A percentile compares a stretch with the other conserved stretches of the same genome.
These are phyloP conservation scores for Aspergillus diversus DNA, from an alignment of 495 filamentous ascomycete species.

Conservation along the genomic window DNA sequence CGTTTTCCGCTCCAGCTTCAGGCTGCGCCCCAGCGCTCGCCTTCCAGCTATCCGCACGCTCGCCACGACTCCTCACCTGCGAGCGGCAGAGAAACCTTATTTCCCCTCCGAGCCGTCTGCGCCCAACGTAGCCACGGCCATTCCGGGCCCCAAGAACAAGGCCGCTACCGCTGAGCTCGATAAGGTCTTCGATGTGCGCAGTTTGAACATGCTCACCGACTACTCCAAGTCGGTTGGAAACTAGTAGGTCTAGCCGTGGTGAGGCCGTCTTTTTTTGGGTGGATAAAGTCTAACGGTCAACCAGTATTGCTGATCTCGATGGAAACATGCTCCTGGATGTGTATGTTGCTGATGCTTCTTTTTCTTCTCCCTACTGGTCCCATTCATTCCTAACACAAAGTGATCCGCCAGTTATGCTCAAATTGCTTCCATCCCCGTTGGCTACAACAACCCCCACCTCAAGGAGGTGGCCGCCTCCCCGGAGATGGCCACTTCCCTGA, in stretches of 20 bases:
- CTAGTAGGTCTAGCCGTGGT: slow-evolving; percentile 48
- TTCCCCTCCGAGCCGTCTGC: slow-evolving; percentile 75
- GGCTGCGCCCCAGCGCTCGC: slow-evolving; percentile 44
- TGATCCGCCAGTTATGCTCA: slow-evolving; percentile 71
- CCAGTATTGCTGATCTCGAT: slow-evolving; percentile 84
- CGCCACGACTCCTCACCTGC: slow-evolving; percentile 45
- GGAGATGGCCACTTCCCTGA: slow-evolving; percentile 80
- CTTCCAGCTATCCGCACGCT: slow-evolving; percentile 44
- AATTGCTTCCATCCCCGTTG: slow-evolving; percentile 96
- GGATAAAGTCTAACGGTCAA: slow-evolving; percentile 30
- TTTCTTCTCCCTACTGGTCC: background rate
- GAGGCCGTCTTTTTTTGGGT: background rate
- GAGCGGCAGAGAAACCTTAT: slow-evolving; percentile 56
- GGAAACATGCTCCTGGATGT: slow-evolving; percentile 70
- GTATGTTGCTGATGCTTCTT: slow-evolving; percentile 51
- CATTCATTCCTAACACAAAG: slow-evolving; percentile 4
- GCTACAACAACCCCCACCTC: slow-evolving; percentile 92
- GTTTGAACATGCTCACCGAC: slow-evolving; percentile 89
- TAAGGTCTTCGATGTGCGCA: slow-evolving; percentile 90
- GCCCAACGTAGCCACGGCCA: slow-evolving; percentile 73
- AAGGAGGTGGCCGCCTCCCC: slow-evolving; percentile 68
- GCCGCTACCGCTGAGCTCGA: slow-evolving; percentile 72
- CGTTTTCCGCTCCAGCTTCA: slow-evolving; percentile 46
- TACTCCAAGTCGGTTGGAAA: slow-evolving; percentile 70
- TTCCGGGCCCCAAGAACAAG: slow-evolving; percentile 81